Evolutionary conservation across 164 flowering plant genomes (phyloP).

Genomic region (Piper longum): DNA sequence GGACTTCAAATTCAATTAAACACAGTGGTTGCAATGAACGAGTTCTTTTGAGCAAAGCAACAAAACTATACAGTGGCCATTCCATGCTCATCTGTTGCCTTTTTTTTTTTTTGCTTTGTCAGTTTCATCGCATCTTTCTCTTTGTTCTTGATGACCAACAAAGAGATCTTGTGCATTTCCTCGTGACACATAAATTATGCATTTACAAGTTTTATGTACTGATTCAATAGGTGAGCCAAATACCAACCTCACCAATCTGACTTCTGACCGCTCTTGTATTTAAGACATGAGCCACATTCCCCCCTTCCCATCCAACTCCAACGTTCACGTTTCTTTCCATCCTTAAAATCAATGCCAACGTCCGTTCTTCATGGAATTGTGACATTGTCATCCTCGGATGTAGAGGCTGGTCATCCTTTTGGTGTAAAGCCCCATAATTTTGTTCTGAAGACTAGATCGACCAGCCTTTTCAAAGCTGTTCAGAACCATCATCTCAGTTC

Average conservation of each 20-base stretch:
- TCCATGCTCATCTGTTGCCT: not conserved
- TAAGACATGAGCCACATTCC: too few relatives aligned
- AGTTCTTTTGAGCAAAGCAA: not conserved
- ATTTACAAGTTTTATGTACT: too few relatives aligned
- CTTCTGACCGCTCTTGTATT: not conserved
- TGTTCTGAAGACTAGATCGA: too few relatives aligned
- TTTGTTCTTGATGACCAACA: too few relatives aligned
- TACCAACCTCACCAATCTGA: not conserved
- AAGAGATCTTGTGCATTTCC: not conserved
- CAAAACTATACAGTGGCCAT: not conserved
- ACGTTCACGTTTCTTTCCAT: not conserved
- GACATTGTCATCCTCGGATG: not conserved
- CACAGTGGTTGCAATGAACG: slow-evolving; percentile 1
- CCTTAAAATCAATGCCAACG: not conserved
- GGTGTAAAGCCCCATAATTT: not conserved
- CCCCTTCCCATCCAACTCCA: not conserved
- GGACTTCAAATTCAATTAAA: not conserved
- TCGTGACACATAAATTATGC: not conserved
- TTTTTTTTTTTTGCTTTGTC: too few relatives aligned
- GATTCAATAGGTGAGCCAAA: not conserved
- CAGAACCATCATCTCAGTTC: too few relatives aligned
- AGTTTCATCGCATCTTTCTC: too few relatives aligned
- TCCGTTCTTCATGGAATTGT: not conserved
- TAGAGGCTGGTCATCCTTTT: not conserved
- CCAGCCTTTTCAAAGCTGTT: too few relatives aligned